phyloP scores from a whole-genome alignment of 352 stramenopile species.

The Pythium phragmitis region DNA sequence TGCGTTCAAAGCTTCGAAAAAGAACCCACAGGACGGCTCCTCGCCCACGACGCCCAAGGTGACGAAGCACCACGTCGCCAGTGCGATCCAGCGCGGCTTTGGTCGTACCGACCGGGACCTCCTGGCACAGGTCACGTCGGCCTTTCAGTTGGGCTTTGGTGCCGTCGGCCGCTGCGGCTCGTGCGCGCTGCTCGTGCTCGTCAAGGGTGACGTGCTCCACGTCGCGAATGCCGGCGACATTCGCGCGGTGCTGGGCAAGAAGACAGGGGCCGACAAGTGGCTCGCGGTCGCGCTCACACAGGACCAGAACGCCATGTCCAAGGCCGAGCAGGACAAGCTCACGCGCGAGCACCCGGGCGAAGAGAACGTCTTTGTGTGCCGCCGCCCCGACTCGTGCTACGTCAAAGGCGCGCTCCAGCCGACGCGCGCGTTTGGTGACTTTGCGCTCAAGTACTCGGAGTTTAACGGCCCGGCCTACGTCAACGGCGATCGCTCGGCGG shows the following conservation, averaged over 20 bases:
- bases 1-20: conserved; percentile 16
- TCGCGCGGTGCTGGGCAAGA: conserved; percentile 71
- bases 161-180: conserved; percentile 85
- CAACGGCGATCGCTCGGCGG: conserved; percentile 78
- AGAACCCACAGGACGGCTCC: conserved; percentile 22
- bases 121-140: conserved; percentile 69
- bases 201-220: conserved; percentile 74
- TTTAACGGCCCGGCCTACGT: conserved; percentile 88
- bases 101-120: conserved; percentile 84
- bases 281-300: conserved; percentile 79
- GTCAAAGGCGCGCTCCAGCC: conserved; percentile 91
- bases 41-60: conserved; percentile 15
- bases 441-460: conserved; percentile 93
- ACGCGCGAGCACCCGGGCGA: conserved; percentile 84
- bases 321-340: conserved; percentile 86
- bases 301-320: conserved; percentile 92
- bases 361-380: conserved; percentile 89
- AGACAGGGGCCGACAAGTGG: conserved; percentile 32
- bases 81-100: conserved; percentile 83
- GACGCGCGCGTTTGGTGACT: conserved; percentile 90
- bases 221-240: conserved; percentile 89
- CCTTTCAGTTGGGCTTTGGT: conserved; percentile 92
- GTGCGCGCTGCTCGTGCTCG: conserved; percentile 82
- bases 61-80: conserved; percentile 52
- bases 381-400: conserved; percentile 91